Percentiles rank a stretch among this genome's conserved stretches.
Evolutionary conservation across 164 flowering plant species (phyloP).

Genomic region (Vitis riparia): DNA sequence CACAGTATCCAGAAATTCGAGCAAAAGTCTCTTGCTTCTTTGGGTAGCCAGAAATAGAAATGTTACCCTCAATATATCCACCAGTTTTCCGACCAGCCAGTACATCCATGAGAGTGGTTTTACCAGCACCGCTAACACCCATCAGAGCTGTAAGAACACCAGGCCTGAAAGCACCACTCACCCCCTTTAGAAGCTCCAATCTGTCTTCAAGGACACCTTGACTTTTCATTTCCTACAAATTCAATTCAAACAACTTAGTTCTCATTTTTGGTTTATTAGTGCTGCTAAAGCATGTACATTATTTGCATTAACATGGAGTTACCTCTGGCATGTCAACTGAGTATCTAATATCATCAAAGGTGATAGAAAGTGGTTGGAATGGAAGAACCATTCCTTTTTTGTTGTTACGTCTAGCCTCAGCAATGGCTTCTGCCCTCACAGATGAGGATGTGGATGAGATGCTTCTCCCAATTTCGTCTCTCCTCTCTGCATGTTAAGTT

Average conservation of each 20-base stretch:
- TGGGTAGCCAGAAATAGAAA: constrained; percentile 56
- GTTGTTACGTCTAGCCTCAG: constrained; percentile 8
- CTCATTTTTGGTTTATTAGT: not conserved
- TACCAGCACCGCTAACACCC: constrained; percentile 82
- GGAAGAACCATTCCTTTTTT: constrained; percentile 61
- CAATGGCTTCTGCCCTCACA: not conserved
- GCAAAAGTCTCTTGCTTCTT: constrained; percentile 69
- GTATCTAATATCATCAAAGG: constrained; percentile 46
- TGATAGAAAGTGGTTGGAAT: constrained; percentile 42
- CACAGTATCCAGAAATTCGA: constrained; percentile 59
- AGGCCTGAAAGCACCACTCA: constrained; percentile 72
- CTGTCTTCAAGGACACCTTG: constrained; percentile 53
- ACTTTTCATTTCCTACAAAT: constrained; percentile 55
- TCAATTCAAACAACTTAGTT: constrained; percentile 1
- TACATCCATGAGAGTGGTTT: constrained; percentile 73
- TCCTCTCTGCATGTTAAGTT: not conserved
- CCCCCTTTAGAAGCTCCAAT: constrained; percentile 50
- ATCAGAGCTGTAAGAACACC: constrained; percentile 72
- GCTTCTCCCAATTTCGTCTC: constrained; percentile 6
- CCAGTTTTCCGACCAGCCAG: constrained; percentile 68
- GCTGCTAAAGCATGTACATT: not conserved
- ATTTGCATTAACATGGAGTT: not conserved
- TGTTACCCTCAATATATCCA: constrained; percentile 53
- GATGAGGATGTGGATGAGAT: not conserved
- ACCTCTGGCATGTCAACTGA: constrained; percentile 67